Evolutionary conservation across 768 basidiomycete species (phyloP).

Genomic region (Coprinellus micaceus): DNA sequence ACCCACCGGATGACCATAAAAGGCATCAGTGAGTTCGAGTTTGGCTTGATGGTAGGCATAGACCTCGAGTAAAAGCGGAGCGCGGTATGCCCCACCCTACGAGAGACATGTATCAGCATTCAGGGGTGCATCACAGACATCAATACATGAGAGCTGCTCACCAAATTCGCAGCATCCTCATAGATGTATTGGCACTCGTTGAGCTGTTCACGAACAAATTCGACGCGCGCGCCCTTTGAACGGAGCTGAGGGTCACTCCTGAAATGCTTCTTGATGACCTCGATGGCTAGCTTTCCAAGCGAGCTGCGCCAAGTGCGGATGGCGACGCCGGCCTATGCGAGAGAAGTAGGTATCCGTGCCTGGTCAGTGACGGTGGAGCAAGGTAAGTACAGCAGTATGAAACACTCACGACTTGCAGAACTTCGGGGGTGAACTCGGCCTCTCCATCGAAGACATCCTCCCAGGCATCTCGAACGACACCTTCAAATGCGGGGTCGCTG

Average conservation of each 20-base stretch:
- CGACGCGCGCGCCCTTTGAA: background rate
- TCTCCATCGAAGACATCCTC: background rate
- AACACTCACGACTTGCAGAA: background rate
- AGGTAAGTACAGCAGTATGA: background rate
- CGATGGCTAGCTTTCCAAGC: background rate
- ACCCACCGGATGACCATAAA: background rate
- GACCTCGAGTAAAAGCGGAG: background rate
- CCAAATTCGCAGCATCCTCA: background rate
- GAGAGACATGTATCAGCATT: no score
- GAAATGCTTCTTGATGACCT: background rate
- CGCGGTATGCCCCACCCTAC: background rate
- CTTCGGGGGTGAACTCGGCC: background rate
- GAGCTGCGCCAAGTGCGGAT: background rate
- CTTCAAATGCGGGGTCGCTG: background rate
- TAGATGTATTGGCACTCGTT: background rate
- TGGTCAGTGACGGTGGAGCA: background rate
- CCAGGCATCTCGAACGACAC: background rate
- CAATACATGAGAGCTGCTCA: background rate
- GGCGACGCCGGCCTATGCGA: background rate
- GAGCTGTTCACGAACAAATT: background rate
- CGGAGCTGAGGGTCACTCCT: background rate
- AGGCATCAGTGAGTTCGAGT: background rate
- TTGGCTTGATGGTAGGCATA: background rate
- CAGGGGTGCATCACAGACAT: background rate
- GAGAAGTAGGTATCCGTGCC: no score